phyloP scores from a whole-genome alignment of 73 alveolate species.

The Uronychia setigera region DNA sequence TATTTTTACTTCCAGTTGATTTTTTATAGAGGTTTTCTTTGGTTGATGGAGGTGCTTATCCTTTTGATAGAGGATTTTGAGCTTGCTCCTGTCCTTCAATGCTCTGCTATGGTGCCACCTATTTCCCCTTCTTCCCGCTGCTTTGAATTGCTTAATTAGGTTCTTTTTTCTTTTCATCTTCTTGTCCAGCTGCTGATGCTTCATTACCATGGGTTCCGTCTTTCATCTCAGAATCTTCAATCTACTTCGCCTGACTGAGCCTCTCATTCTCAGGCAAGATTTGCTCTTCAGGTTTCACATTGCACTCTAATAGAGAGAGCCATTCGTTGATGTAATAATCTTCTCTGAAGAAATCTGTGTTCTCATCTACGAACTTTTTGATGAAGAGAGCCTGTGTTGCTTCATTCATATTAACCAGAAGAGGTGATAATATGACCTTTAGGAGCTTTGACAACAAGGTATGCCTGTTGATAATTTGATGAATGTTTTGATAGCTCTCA shows the following conservation, averaged over 20 bases:
- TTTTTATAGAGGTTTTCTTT: background rate
- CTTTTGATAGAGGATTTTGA: background rate
- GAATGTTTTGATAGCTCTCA: conserved; percentile 60
- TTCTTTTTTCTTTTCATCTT: background rate
- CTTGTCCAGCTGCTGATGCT: conserved; percentile 7
- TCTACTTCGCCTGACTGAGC: background rate
- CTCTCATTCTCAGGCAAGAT: background rate
- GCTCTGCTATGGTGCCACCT: background rate
- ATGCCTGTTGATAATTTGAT: conserved; percentile 59
- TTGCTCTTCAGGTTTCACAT: conserved; percentile 38
- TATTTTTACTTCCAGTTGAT: background rate
- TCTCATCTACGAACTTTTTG: conserved; percentile 52
- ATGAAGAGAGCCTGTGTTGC: conserved; percentile 31
- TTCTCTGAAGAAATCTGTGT: conserved; percentile 59
- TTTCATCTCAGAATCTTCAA: conserved; percentile 1
- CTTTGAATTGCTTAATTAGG: background rate
- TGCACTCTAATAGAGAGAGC: conserved; percentile 50
- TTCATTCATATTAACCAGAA: conserved; percentile 24
- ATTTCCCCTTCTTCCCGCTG: conserved; percentile 8
- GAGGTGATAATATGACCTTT: conserved; percentile 23
- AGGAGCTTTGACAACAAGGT: conserved; percentile 34
- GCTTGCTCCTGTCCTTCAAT: too few species aligned
- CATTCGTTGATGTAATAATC: conserved; percentile 54
- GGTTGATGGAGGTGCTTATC: background rate
- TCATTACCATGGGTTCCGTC: too few species aligned